Conservation (phyloP, 106 monocot species). For the Allium sativum region DNA sequence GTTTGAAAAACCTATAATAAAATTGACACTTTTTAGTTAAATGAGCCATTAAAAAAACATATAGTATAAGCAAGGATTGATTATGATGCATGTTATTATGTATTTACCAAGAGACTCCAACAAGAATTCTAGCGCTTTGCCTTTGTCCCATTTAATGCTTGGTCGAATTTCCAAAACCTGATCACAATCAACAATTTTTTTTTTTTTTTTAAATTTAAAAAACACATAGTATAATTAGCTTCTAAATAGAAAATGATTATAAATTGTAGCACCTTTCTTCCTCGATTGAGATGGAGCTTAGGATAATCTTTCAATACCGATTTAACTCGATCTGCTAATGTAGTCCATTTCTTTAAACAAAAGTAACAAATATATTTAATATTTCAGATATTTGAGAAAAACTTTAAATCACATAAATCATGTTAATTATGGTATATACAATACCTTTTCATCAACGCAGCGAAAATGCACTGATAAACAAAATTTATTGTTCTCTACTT, state of each 20-base stretch:
- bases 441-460: constrained; percentile 44
- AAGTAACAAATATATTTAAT: background rate
- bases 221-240: background rate
- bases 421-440: background rate
- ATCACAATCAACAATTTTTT: constrained; percentile 7
- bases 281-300: constrained; percentile 28
- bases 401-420: background rate
- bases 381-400: background rate
- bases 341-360: constrained; percentile 34
- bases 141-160: constrained; percentile 65
- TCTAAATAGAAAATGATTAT: background rate
- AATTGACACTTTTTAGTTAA: background rate
- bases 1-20: constrained; percentile 14
- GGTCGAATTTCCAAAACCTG: constrained; percentile 67
- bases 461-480: constrained; percentile 68
- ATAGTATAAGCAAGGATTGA: background rate
- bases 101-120: constrained; percentile 46
- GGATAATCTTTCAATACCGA: constrained; percentile 54
- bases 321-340: constrained; percentile 36
- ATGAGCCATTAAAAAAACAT: background rate
- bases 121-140: constrained; percentile 60
- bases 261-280: constrained; percentile 46
- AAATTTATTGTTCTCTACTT: constrained; percentile 81
- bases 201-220: background rate
- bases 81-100: constrained; percentile 4